phyloP scores from a whole-genome alignment of 768 basidiomycete genomes.

The Boletellus sp. region DNA sequence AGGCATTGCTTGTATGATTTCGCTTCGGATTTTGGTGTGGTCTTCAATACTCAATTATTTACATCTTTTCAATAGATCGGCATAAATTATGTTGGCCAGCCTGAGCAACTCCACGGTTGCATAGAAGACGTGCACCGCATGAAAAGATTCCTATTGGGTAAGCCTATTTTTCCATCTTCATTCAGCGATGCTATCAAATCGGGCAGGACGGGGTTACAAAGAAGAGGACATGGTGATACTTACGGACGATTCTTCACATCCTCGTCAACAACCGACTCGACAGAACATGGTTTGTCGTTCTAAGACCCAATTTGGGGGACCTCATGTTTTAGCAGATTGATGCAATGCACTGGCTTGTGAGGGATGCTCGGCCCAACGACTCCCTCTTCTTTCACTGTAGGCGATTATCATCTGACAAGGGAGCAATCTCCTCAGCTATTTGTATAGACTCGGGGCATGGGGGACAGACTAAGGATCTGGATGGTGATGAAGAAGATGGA shows the following conservation, averaged over 20 bases:
- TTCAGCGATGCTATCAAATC: neutral
- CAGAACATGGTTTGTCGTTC: conserved; percentile 67
- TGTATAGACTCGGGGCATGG: conserved; percentile 86
- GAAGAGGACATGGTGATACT: conserved; percentile 82
- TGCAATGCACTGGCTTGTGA: conserved; percentile 93
- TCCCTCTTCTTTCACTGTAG: conserved; percentile 88
- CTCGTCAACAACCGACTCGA: conserved; percentile 66
- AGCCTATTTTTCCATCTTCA: conserved; percentile 19
- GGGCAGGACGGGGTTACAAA: conserved; percentile 50
- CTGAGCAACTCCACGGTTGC: conserved; percentile 73
- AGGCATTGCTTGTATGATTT: conserved; percentile 75
- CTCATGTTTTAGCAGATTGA: conserved; percentile 41
- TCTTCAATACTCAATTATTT: neutral
- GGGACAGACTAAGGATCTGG: conserved; percentile 78
- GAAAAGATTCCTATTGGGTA: conserved; percentile 68
- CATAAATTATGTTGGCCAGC: conserved; percentile 77
- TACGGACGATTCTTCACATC: conserved; percentile 67
- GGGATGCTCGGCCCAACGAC: conserved; percentile 73
- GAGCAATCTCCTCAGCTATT: neutral
- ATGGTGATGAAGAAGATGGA: conserved; percentile 85
- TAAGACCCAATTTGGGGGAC: neutral
- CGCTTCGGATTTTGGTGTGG: neutral
- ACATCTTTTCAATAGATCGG: conserved; percentile 56
- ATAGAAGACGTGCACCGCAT: conserved; percentile 90
- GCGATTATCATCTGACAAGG: conserved; percentile 14